phyloP scores from a whole-genome alignment of 345 rosid genomes.

The Boechera stricta region DNA sequence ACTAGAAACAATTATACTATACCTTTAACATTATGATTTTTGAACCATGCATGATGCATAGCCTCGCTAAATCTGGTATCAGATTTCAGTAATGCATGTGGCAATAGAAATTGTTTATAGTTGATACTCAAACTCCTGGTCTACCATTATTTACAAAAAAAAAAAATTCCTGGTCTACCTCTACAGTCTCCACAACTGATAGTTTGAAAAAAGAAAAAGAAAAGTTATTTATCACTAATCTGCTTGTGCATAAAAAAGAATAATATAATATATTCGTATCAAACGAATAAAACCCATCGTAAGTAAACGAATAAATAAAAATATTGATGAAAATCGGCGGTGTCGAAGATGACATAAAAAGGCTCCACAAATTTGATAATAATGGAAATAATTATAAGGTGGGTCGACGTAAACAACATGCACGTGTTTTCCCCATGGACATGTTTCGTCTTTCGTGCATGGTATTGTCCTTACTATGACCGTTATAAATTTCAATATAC shows the following conservation, averaged over 20 bases:
- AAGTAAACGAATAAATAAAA: background rate
- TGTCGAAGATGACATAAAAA: slow-evolving; percentile 36
- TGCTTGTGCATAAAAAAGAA: background rate
- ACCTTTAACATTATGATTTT: background rate
- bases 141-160: too few species aligned
- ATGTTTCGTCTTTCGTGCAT: slow-evolving; percentile 48
- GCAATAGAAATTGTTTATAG: too few species aligned
- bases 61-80: too few species aligned
- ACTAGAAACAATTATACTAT: too few species aligned
- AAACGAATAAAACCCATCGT: slow-evolving; percentile 9
- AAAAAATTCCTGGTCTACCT: too few species aligned
- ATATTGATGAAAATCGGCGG: slow-evolving; percentile 26
- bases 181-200: background rate
- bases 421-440: slow-evolving; percentile 48
- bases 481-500: slow-evolving; percentile 34
- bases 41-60: background rate
- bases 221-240: background rate
- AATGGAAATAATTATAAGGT: slow-evolving; percentile 40
- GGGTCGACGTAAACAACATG: slow-evolving; percentile 45
- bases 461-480: slow-evolving; percentile 40
- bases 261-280: background rate
- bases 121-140: too few species aligned
- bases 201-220: background rate
- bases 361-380: slow-evolving; percentile 38
- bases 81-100: too few species aligned